Conservation (phyloP, 1,139 yeast species). For the Candida sp. region DNA sequence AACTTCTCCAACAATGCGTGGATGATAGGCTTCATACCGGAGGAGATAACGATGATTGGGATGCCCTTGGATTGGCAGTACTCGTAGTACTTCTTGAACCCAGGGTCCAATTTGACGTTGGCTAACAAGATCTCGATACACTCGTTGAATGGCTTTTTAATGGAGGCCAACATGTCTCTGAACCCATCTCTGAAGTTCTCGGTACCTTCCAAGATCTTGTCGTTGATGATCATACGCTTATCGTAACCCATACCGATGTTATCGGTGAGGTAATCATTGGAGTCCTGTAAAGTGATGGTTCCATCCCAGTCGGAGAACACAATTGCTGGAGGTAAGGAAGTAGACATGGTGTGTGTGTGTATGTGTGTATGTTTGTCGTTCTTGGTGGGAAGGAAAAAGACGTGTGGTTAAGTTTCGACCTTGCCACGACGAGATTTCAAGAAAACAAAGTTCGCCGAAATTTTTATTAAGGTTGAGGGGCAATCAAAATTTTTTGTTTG, state of each 20-base stretch:
- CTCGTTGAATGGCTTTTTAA: constrained; percentile 76
- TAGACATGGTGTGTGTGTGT: constrained; percentile 10
- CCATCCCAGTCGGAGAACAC: constrained; percentile 99
- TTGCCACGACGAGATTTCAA: not conserved
- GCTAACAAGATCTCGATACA: constrained; percentile 70
- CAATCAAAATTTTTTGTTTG: not conserved
- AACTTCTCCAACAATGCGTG: constrained; percentile 72
- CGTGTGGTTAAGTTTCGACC: not conserved
- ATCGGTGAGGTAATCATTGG: constrained; percentile 92
- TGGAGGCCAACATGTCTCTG: constrained; percentile 79
- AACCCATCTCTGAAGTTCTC: constrained; percentile 84
- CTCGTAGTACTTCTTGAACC: constrained; percentile 78
- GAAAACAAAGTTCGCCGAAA: not conserved
- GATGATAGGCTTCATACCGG: constrained; percentile 95
- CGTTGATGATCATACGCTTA: constrained; percentile 69
- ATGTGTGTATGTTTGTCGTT: not conserved
- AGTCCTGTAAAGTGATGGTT: constrained; percentile 89
- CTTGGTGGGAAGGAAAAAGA: not conserved
- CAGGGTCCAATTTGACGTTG: constrained; percentile 83
- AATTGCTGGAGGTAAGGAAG: constrained; percentile 55
- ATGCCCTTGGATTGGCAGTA: constrained; percentile 77
- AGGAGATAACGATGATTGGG: constrained; percentile 81
- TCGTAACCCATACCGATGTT: constrained; percentile 83
- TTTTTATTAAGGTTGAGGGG: not conserved
- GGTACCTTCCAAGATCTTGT: constrained; percentile 71